Base-by-base conservation (phyloP, 129 eudicot genomes). In the Calendula officinalis region DNA sequence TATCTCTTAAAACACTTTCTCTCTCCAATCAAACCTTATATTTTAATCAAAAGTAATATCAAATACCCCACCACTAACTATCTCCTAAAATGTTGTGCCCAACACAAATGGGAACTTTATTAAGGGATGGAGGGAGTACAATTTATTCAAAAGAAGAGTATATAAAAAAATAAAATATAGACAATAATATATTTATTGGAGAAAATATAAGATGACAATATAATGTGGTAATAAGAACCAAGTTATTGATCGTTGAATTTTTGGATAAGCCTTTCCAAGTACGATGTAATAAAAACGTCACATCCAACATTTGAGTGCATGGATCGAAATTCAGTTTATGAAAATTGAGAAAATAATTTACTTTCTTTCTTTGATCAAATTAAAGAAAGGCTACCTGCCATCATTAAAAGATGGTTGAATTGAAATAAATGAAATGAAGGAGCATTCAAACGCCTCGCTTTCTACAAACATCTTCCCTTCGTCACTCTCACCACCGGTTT, bases 381-480 rank as follows among this genome's bases (percentile, higher is more conserved):
- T 69, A n/a, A 62, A 68, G 75, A 8, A 66, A 54, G 64, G 51
- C 70, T 57, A 77, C 81, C 79, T 76, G 81, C 77, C 82, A 71
- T 76, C 79, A 77, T 72, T 77, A 58, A 81, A 35, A 71, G 75
- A 70, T 75, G 71, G 77, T 66, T 80, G 78, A 81, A 77, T 69
- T 45, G 77, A 63, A 53, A 52, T 81, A 64, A 81, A 77, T 81
- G 79, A 81, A 72, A 71, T 15, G 36, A 42, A 54, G 57, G 70
- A 73, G 80, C 82, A 81, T 73, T 81, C 41, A 77, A 81, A 73
- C 61, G 13, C 86, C 77, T 77, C 80, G 74, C 82, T 81, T 77
- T 73, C 71, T 67, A 56, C 82, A 81, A 77, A 74, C 69, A 76
- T 48, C 68, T 76, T 60, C 45, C 71, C 71, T 67, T 76, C 75